Evolutionary conservation across 148 eudicot genomes (phyloP), one percentile per base, ranked within the genome.

Genomic region (Rhododendron simsii): DNA sequence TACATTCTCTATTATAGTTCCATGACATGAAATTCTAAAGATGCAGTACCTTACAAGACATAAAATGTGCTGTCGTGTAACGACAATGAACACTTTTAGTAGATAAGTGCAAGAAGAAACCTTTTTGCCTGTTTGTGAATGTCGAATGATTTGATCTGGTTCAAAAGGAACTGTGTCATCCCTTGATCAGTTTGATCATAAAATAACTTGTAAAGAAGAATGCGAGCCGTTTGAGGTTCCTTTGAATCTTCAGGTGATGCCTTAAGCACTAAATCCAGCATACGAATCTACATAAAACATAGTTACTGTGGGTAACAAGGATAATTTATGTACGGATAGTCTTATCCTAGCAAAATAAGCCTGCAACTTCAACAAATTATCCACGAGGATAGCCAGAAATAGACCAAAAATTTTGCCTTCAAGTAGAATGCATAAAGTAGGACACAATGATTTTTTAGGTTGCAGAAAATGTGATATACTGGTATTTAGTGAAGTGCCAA

Each of bases 121-220:
- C 99, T 95, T 92, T 92, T 98, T 77, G 98, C 92, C 81, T 95
- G 99, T 88, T 98, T 98, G 82, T 94, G 98, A 85, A 89, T 89
- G 84, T 95, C 92, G 89, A 98, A 98, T 80, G 95, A 92, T 87
- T 93, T 94, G 67, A 95, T 89, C 94, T 93, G 89, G 86, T 93
- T 93, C 86, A 98, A 86, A 50, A 98, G 94, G 89, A 93, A 95
- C 87, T 92, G 95, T 14, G 99, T 98, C 93, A 95, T 91, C 83
- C 98, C 99, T 92, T 98, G 95, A 82, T 98, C 99, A 85, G 98
- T 98, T 91, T 98, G 99, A 89, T 98, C 99, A 91, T 98, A 98
- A 83, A 98, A 95, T 88, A 98, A 89, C 92, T 98, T 98, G 89
- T 98, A 96, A 81, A 98, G 96, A 92, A 98, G 93, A 81, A 87